Conservation (phyloP, 306 rosid species). For the Rosa lucieae region DNA sequence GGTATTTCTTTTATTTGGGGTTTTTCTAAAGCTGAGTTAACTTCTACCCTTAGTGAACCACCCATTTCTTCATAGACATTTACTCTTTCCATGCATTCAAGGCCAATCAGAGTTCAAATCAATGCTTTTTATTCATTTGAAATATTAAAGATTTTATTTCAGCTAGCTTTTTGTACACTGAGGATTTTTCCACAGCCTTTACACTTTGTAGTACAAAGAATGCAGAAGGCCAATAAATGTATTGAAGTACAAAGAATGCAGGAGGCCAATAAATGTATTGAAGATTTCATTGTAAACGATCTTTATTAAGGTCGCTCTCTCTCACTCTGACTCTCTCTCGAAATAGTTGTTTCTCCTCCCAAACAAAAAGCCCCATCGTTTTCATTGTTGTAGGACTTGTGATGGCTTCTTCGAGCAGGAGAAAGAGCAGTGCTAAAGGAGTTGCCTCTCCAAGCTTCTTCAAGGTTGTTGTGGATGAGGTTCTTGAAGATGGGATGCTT, state of each 20-base stretch:
- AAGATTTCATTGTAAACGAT: neutral
- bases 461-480: neutral
- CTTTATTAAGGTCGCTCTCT: neutral
- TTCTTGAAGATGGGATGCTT: neutral
- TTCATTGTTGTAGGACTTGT: neutral
- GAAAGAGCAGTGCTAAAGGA: neutral
- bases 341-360: neutral
- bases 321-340: neutral
- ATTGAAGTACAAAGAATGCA: neutral
- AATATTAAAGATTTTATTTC: too few species aligned
- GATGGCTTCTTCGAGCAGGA: neutral
- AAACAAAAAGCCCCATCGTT: neutral
- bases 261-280: neutral
- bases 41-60: neutral
- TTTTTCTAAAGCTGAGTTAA: neutral
- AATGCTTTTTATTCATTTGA: neutral
- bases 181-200: neutral
- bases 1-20: neutral
- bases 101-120: neutral
- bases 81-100: neutral
- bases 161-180: neutral
- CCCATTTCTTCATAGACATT: neutral
- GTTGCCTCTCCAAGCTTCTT: neutral
- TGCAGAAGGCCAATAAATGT: too few species aligned
- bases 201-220: neutral